A percentile compares a stretch with the other conserved stretches of the same genome.
These are phyloP conservation scores for Hansenula lynferdii DNA, from an alignment of 1,139 yeast species.

Conservation along the genomic window DNA sequence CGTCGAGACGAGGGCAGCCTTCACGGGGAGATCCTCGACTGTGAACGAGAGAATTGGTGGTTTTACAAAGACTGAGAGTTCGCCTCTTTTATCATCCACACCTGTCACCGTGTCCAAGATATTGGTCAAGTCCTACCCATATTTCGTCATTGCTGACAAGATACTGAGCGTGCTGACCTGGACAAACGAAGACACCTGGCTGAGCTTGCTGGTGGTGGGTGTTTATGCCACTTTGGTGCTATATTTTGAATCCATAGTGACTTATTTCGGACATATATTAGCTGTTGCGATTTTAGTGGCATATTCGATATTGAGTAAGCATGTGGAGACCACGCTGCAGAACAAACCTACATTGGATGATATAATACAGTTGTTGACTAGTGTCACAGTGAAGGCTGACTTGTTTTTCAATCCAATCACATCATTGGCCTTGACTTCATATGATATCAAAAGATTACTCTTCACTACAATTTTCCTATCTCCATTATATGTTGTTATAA, in stretches of 20 bases:
- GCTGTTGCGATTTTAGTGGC: constrained; percentile 63
- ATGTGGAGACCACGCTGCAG: constrained; percentile 47
- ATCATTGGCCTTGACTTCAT: constrained; percentile 60
- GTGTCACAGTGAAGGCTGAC: constrained; percentile 73
- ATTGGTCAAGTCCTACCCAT: constrained; percentile 77
- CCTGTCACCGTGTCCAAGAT: constrained; percentile 91
- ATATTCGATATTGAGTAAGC: constrained; percentile 57
- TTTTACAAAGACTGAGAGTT: constrained; percentile 32
- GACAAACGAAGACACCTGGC: constrained; percentile 86
- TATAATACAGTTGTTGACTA: constrained; percentile 74
- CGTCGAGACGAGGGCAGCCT: constrained; percentile 32
- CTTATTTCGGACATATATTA: constrained; percentile 76
- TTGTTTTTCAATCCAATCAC: constrained; percentile 75
- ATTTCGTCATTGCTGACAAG: constrained; percentile 67
- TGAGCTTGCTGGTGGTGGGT: constrained; percentile 59
- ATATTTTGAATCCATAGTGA: constrained; percentile 68
- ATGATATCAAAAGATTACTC: constrained; percentile 73
- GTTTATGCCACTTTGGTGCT: constrained; percentile 55
- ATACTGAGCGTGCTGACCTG: constrained; percentile 74
- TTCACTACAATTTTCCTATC: constrained; percentile 84
- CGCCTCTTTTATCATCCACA: constrained; percentile 72
- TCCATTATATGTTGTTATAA: constrained; percentile 70
- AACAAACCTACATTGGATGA: constrained; percentile 83
- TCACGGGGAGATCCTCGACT: constrained; percentile 29
- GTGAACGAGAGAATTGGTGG: constrained; percentile 17